phyloP scores from a whole-genome alignment of 352 stramenopile species.

The Globisporangium acanthophoron region DNA sequence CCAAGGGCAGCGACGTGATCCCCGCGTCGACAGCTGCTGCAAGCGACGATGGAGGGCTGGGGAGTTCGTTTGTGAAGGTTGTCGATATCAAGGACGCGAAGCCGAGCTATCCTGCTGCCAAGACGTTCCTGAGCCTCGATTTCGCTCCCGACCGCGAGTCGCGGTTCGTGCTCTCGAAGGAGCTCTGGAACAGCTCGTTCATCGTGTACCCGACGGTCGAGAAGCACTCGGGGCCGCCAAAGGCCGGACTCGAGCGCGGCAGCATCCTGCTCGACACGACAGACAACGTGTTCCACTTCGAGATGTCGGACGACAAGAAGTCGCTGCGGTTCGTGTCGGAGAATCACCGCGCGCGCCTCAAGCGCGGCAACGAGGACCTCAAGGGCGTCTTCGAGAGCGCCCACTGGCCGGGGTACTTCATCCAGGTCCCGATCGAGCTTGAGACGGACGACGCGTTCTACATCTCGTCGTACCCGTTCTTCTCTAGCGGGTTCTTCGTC shows the following conservation, averaged over 20 bases:
- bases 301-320: constrained; percentile 26
- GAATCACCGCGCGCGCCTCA: constrained; percentile 40
- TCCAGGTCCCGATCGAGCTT: constrained; percentile 46
- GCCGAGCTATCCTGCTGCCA: neutral
- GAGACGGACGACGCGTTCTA: constrained; percentile 55
- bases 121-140: constrained; percentile 39
- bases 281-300: constrained; percentile 70
- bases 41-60: neutral
- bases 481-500: constrained; percentile 77
- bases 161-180: constrained; percentile 52
- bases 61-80: neutral
- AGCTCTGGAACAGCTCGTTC: constrained; percentile 56
- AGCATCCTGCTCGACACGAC: constrained; percentile 51
- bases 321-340: constrained; percentile 51
- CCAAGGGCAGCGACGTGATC: neutral
- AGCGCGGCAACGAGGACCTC: constrained; percentile 35
- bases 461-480: constrained; percentile 43
- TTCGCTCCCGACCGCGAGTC: constrained; percentile 21
- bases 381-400: constrained; percentile 50
- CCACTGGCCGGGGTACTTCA: constrained; percentile 59
- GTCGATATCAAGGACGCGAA: constrained; percentile 5
- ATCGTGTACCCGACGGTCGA: constrained; percentile 68
- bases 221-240: constrained; percentile 40
- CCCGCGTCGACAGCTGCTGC: constrained; percentile 2
- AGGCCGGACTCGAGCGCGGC: constrained; percentile 37